phyloP scores from a whole-genome alignment of 2,329 filamentous ascomycete genomes.

The Talaromyces piceae region DNA sequence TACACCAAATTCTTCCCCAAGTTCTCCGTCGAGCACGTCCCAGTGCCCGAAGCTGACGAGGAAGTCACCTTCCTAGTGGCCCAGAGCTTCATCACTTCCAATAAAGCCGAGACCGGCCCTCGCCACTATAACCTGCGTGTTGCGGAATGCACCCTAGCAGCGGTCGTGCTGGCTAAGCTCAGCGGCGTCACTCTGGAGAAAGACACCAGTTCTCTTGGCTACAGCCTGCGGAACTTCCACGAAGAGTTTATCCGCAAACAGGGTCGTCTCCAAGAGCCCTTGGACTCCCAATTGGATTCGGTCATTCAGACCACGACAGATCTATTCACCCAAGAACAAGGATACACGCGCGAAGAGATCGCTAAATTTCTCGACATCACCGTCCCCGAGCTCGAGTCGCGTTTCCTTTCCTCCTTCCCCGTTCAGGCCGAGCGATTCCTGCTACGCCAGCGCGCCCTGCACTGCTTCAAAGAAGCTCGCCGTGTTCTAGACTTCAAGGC shows the following conservation, averaged over 20 bases:
- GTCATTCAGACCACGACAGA: constrained; percentile 63
- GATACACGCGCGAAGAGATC: constrained; percentile 84
- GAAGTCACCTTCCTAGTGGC: constrained; percentile 89
- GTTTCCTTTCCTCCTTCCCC: constrained; percentile 81
- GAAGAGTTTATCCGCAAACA: constrained; percentile 62
- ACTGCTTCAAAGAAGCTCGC: constrained; percentile 84
- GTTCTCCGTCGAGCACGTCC: constrained; percentile 67
- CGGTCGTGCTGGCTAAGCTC: constrained; percentile 56
- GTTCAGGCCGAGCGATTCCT: constrained; percentile 82
- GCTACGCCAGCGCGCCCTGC: constrained; percentile 76
- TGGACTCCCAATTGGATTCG: constrained; percentile 62
- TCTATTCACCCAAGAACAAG: constrained; percentile 68
- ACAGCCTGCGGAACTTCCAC: constrained; percentile 81
- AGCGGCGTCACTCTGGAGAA: constrained; percentile 59
- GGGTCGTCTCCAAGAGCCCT: constrained; percentile 41
- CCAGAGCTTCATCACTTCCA: constrained; percentile 86
- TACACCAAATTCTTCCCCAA: constrained; percentile 83
- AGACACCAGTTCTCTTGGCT: constrained; percentile 75
- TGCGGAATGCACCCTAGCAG: constrained; percentile 88
- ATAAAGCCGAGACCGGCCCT: constrained; percentile 90
- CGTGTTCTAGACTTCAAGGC: constrained; percentile 78
- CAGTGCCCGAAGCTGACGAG: constrained; percentile 71
- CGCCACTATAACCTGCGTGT: constrained; percentile 96
- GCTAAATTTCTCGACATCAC: constrained; percentile 62
- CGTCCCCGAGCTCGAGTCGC: constrained; percentile 63